These are phyloP conservation scores for Aureobasidium mangrovei DNA, from an alignment of 2,329 filamentous ascomycete genomes.

Conservation along the genomic window DNA sequence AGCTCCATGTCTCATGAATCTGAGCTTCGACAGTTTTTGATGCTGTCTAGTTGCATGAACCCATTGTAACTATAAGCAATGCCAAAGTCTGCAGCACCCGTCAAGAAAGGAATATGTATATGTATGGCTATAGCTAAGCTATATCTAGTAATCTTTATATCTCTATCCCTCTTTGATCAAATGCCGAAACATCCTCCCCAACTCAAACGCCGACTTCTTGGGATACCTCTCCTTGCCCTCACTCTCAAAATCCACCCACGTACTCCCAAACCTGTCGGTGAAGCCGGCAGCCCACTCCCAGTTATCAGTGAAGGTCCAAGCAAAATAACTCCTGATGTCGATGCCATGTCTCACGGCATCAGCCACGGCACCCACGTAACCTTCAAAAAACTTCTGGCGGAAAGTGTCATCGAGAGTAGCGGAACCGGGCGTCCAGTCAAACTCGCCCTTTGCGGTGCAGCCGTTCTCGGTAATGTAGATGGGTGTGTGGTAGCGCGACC, in stretches of 20 bases:
- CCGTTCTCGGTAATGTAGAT: slow-evolving; percentile 90
- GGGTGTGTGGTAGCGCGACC: slow-evolving; percentile 64
- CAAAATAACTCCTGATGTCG: slow-evolving; percentile 70
- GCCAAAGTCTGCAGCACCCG: too few species aligned
- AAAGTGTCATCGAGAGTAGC: slow-evolving; percentile 63
- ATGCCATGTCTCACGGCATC: slow-evolving; percentile 66
- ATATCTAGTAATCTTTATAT: too few species aligned
- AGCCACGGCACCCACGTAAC: slow-evolving; percentile 68
- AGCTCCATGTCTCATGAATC: too few species aligned
- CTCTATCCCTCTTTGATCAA: slow-evolving; percentile 23
- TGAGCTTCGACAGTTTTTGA: too few species aligned
- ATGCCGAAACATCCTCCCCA: slow-evolving; percentile 6
- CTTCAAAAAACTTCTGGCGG: slow-evolving; percentile 67
- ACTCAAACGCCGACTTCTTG: slow-evolving; percentile 20
- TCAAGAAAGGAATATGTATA: too few species aligned
- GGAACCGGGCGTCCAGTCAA: slow-evolving; percentile 54
- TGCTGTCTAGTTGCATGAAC: too few species aligned
- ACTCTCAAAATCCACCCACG: slow-evolving; percentile 35
- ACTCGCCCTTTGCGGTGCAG: slow-evolving; percentile 65
- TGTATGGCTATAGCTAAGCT: too few species aligned
- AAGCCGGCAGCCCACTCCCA: slow-evolving; percentile 37
- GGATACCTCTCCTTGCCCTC: slow-evolving; percentile 31
- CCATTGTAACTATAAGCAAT: too few species aligned
- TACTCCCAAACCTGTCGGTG: slow-evolving; percentile 33
- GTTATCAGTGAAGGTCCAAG: slow-evolving; percentile 77